Conservation (phyloP, 805 yeast species). For the Alloascoidea hylecoeti region DNA sequence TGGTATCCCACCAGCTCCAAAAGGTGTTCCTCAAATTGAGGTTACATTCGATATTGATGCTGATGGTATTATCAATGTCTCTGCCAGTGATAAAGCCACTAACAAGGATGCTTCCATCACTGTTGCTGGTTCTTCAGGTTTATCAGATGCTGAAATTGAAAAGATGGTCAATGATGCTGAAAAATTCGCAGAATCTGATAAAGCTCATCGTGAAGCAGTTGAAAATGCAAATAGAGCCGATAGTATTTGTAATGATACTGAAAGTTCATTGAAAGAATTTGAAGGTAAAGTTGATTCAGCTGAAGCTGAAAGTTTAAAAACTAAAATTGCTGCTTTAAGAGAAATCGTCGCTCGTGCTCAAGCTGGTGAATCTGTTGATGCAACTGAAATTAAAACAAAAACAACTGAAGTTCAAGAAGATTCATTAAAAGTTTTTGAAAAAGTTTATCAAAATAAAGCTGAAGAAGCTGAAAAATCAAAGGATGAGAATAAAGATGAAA, state of each 20-base stretch:
- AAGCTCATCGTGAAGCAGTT: conserved; percentile 30
- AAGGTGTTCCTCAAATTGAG: conserved; percentile 99
- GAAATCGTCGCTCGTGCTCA: background rate
- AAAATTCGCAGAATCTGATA: conserved; percentile 94
- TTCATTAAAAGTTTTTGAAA: background rate
- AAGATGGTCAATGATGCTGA: conserved; percentile 98
- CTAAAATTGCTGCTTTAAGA: background rate
- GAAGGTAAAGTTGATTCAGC: conserved; percentile 21
- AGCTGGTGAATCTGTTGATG: background rate
- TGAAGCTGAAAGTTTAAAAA: background rate
- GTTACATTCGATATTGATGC: conserved; percentile 99
- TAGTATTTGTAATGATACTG: conserved; percentile 44
- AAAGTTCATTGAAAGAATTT: conserved; percentile 36
- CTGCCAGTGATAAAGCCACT: conserved; percentile 96
- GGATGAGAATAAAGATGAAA: too few species aligned
- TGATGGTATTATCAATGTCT: conserved; percentile 98
- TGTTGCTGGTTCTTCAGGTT: conserved; percentile 97
- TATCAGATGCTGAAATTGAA: conserved; percentile 91
- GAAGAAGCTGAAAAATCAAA: too few species aligned
- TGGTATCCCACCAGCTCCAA: conserved; percentile 96
- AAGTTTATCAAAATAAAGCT: too few species aligned
- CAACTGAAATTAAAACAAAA: conserved; percentile 18
- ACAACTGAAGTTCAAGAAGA: conserved; percentile 21
- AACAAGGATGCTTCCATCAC: conserved; percentile 97
- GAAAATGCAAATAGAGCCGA: conserved; percentile 47